Conservation (phyloP, 1,284 basidiomycete genomes). For the Ceratobasidium sp. region DNA sequence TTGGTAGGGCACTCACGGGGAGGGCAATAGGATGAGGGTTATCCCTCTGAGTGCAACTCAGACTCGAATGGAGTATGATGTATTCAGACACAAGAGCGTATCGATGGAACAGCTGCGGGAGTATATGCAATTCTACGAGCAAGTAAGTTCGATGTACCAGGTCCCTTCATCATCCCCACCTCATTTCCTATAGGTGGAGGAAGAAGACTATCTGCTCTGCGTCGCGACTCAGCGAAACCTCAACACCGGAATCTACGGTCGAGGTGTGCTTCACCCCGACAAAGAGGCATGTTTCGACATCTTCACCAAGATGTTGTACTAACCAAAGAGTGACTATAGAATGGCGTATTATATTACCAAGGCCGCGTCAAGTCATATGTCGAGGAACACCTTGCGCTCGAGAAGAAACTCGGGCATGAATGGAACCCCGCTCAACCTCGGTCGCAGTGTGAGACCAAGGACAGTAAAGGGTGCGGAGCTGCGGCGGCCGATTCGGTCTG, state of each 20-base stretch:
- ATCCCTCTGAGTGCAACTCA: conserved; percentile 50
- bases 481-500: conserved; percentile 36
- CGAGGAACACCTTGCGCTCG: conserved; percentile 49
- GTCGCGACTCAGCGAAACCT: conserved; percentile 51
- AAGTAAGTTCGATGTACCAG: background rate
- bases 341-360: conserved; percentile 51
- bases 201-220: conserved; percentile 51
- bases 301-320: background rate
- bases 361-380: conserved; percentile 47
- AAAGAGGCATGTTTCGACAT: conserved; percentile 45
- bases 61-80: conserved; percentile 52
- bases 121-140: conserved; percentile 49
- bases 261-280: conserved; percentile 51
- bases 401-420: conserved; percentile 49
- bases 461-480: conserved; percentile 17
- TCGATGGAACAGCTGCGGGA: conserved; percentile 49
- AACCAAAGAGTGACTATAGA: conserved; percentile 30
- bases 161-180: background rate
- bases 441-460: conserved; percentile 37
- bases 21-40: conserved; percentile 46
- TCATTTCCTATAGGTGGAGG: conserved; percentile 49
- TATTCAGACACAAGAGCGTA: conserved; percentile 50
- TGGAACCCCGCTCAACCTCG: conserved; percentile 50
- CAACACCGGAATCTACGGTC: conserved; percentile 51
- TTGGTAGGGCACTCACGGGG: background rate